Evolutionary conservation across 345 rosid species (phyloP).

Genomic region (Rhodamnia rubescens): DNA sequence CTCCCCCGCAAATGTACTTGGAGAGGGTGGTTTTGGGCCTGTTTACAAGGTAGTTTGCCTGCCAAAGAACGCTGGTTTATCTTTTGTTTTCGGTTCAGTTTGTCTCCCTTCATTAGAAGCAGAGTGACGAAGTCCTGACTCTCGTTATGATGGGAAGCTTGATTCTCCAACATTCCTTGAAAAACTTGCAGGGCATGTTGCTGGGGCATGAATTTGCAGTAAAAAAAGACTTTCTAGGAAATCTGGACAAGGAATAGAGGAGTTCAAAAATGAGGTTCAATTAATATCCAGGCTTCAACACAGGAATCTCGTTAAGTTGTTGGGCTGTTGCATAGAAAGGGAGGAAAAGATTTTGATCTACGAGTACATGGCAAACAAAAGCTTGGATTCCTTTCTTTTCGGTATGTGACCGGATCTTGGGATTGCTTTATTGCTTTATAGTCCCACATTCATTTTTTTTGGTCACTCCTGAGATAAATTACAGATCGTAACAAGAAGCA

Average conservation of each 20-base stretch:
- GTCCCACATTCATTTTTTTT: background rate
- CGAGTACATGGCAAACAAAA: constrained; percentile 16
- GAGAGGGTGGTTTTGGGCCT: constrained; percentile 24
- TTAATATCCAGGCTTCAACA: constrained; percentile 20
- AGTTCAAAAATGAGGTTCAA: constrained; percentile 15
- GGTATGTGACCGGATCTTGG: background rate
- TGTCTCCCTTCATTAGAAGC: background rate
- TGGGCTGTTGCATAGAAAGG: constrained; percentile 12
- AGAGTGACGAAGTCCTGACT: background rate
- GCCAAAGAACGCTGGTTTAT: background rate
- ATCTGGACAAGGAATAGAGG: constrained; percentile 13
- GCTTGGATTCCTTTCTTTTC: constrained; percentile 14
- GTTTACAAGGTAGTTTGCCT: constrained; percentile 12
- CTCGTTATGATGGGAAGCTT: background rate
- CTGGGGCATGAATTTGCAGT: constrained; percentile 3
- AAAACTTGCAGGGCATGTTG: background rate
- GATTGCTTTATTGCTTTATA: background rate
- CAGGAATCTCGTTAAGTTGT: constrained; percentile 13
- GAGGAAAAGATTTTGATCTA: constrained; percentile 16
- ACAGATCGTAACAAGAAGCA: constrained; percentile 5
- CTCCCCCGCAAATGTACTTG: constrained; percentile 10
- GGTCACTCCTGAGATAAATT: background rate
- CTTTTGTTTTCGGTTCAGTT: background rate
- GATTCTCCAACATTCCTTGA: background rate
- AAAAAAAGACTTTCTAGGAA: constrained; percentile 11